Base-by-base conservation (phyloP, 352 stramenopile species). In the Phytophthora palmivora region DNA sequence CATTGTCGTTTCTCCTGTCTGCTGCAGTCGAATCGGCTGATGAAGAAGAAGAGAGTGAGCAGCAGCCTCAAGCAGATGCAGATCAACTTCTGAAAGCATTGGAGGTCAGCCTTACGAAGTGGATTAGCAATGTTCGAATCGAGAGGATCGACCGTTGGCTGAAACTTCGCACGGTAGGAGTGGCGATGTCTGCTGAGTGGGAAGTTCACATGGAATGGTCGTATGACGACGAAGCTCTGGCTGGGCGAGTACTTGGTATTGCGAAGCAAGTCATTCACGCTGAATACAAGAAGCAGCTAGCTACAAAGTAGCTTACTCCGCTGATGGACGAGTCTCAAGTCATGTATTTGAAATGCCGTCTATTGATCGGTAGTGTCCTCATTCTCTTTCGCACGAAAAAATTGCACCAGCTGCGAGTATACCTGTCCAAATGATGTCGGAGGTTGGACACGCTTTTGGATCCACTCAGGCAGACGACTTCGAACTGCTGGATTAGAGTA, bases 171-270 rank as follows among this genome's bases (percentile, higher is more conserved):
- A 83, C 79, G 12, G 79, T 96, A 12, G 76, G 79, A 18, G 66
- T 96, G 14, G 73, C 80, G 12, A 63, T 93, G 26, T 89, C 83
- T 32, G 47, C 73, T 4, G 85, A 93, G 10, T 96, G 88, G 88
- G 79, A 90, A 72, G 78, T 91, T 8, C 82, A 91, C 51, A 70
- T 96, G 32, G 82, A 93, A 66, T 96, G 88, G 88, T 76, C 80
- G 37, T 92, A 88, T 43, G 87, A 94, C 33, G 88, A 96, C 43
- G 84, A 95, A 71, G 82, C 88, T 49, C 63, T 96, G 9, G 88
- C 88, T 18, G 87, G 86, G n/a, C 77, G 88, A 11, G 75, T 94
- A 4, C 60, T 94, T 22, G 86, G 86, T 2, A 92, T 96, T 61
- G 82, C 86, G 7, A 93, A 96, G 57, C 83, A 94, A 46, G 80